Conservation (phyloP, 1,284 basidiomycete genomes). For the Cerioporus squamosus region DNA sequence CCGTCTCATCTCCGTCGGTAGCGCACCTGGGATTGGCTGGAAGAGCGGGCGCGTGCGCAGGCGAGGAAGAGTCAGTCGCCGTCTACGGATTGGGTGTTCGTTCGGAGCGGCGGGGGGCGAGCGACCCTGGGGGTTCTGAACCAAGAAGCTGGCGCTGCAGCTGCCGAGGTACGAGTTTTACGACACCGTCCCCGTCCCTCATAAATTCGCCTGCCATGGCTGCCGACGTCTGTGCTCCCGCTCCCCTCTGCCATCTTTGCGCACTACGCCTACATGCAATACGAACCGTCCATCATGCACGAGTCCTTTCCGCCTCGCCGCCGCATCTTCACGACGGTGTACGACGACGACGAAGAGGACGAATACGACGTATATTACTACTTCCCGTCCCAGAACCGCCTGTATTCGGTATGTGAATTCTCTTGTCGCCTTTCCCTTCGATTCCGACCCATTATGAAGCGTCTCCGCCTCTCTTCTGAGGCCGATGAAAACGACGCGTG, state of each 20-base stretch:
- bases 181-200: conserved; percentile 7
- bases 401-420: background rate
- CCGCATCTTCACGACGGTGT: background rate
- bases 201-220: background rate
- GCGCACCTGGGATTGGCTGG: conserved; percentile 8
- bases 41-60: conserved; percentile 3
- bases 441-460: background rate
- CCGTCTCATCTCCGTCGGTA: conserved; percentile 1
- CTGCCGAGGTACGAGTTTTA: conserved; percentile 12
- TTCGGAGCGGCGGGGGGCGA: conserved; percentile 6
- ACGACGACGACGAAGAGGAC: conserved; percentile 4
- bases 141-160: conserved; percentile 8
- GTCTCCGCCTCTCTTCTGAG: background rate
- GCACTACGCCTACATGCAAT: background rate
- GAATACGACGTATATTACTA: conserved; percentile 19
- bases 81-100: conserved; percentile 5
- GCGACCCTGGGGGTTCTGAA: conserved; percentile 20
- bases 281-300: background rate
- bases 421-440: background rate
- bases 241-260: background rate
- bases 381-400: conserved; percentile 14
- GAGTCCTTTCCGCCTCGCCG: conserved; percentile 12
- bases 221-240: background rate
- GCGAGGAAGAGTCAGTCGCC: conserved; percentile 14
- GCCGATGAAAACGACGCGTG: too few species aligned